phyloP scores from a whole-genome alignment of 106 monocot genomes.

The Dioscorea alata region DNA sequence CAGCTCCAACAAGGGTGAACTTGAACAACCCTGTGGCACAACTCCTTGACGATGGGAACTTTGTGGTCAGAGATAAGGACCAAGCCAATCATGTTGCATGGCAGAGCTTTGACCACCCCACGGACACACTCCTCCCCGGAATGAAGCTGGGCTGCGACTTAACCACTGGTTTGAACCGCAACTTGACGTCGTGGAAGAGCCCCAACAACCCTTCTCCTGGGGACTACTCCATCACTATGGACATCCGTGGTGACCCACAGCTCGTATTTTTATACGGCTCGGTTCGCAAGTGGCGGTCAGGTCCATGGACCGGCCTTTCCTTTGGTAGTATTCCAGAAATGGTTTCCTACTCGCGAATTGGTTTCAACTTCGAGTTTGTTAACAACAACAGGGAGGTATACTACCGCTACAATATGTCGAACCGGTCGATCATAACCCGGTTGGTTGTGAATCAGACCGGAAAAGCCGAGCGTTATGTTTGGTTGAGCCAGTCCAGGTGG shows the following conservation, averaged over 20 bases:
- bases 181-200: constrained; percentile 45
- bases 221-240: constrained; percentile 27
- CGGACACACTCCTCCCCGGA: constrained; percentile 34
- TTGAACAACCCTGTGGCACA: background rate
- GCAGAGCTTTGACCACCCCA: constrained; percentile 59
- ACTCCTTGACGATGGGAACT: constrained; percentile 25
- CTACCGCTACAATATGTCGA: background rate
- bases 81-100: constrained; percentile 4
- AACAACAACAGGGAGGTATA: background rate
- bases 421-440: background rate
- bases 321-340: constrained; percentile 15
- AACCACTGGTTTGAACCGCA: constrained; percentile 1
- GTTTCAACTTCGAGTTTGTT: background rate
- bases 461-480: background rate
- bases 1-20: background rate
- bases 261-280: constrained; percentile 20
- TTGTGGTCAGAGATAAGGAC: background rate
- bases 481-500: background rate
- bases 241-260: constrained; percentile 22
- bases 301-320: constrained; percentile 34
- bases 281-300: constrained; percentile 27
- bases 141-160: constrained; percentile 31
- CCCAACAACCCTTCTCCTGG: constrained; percentile 37
- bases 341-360: background rate
- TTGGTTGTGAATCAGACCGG: background rate